Evolutionary conservation across 2,329 filamentous ascomycete genomes (phyloP).

Genomic region (Aspergillus pseudonomiae): DNA sequence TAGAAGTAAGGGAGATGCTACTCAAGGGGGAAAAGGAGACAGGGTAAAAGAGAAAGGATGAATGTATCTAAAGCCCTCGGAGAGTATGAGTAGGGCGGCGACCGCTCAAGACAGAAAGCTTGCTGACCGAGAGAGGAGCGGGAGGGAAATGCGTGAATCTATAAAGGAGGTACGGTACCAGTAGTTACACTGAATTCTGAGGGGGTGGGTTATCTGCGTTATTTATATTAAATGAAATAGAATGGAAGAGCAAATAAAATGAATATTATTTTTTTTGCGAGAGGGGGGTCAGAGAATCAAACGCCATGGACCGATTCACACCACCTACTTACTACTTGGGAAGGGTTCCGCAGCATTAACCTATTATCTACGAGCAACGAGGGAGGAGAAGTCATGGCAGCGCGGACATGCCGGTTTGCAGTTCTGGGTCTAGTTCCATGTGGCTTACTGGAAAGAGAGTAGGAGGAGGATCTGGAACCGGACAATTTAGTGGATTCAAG

Average conservation of each 20-base stretch:
- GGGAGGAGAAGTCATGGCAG: background rate
- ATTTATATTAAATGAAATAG: background rate
- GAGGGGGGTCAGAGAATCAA: background rate
- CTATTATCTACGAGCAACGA: background rate
- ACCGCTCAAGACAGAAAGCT: background rate
- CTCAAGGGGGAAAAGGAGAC: background rate
- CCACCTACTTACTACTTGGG: background rate
- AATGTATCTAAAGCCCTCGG: background rate
- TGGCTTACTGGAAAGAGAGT: slow-evolving; percentile 3
- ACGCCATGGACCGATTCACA: background rate
- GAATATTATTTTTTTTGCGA: background rate
- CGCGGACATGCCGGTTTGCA: slow-evolving; percentile 1
- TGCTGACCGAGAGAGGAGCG: background rate
- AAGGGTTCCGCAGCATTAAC: background rate
- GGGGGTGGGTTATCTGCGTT: background rate
- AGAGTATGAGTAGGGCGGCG: background rate
- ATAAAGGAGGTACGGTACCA: background rate
- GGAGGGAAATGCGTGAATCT: background rate
- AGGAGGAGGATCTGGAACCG: slow-evolving; percentile 4
- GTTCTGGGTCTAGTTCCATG: slow-evolving; percentile 6
- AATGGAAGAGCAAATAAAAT: background rate
- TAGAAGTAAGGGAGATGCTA: background rate
- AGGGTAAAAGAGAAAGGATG: background rate
- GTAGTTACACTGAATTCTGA: background rate
- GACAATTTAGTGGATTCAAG: slow-evolving; percentile 6